phyloP scores from a whole-genome alignment of 495 filamentous ascomycete species.

The Aspergillus sclerotioniger region DNA sequence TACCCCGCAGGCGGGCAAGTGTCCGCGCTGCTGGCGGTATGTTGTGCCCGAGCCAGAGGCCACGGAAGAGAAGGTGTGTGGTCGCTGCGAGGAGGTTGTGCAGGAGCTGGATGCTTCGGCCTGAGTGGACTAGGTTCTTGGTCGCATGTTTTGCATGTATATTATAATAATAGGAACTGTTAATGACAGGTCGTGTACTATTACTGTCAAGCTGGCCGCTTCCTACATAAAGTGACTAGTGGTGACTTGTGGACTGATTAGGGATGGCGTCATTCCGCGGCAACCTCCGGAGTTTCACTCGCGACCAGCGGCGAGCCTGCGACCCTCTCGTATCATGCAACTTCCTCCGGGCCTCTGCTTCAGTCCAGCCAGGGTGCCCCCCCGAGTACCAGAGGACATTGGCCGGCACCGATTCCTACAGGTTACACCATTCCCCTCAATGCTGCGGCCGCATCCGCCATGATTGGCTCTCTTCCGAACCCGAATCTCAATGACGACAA shows the following conservation, averaged over 20 bases:
- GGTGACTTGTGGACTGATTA: too few species aligned
- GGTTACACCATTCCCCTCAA: slow-evolving; percentile 4
- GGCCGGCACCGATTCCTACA: not conserved
- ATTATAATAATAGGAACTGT: not conserved
- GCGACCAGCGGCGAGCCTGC: not conserved
- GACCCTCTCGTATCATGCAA: not conserved
- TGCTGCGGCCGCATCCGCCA: not conserved
- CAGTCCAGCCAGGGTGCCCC: not conserved
- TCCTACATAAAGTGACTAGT: too few species aligned
- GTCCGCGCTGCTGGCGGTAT: slow-evolving; percentile 86
- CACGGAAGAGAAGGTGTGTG: slow-evolving; percentile 62
- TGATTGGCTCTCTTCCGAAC: slow-evolving; percentile 10
- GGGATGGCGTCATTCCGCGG: not conserved
- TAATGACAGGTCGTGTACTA: too few species aligned
- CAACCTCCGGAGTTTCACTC: not conserved
- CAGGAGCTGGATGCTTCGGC: slow-evolving; percentile 30
- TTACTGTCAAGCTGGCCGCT: too few species aligned
- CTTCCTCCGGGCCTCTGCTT: not conserved
- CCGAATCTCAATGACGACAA: slow-evolving; percentile 28
- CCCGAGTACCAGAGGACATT: not conserved
- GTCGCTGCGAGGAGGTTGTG: slow-evolving; percentile 70
- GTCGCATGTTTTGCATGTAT: not conserved
- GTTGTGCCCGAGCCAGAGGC: slow-evolving; percentile 45
- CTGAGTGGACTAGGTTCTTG: slow-evolving; percentile 2
- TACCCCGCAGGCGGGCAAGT: slow-evolving; percentile 69